These are phyloP conservation scores for Candida glucosophila DNA, from an alignment of 1,139 yeast species.

Conservation along the genomic window DNA sequence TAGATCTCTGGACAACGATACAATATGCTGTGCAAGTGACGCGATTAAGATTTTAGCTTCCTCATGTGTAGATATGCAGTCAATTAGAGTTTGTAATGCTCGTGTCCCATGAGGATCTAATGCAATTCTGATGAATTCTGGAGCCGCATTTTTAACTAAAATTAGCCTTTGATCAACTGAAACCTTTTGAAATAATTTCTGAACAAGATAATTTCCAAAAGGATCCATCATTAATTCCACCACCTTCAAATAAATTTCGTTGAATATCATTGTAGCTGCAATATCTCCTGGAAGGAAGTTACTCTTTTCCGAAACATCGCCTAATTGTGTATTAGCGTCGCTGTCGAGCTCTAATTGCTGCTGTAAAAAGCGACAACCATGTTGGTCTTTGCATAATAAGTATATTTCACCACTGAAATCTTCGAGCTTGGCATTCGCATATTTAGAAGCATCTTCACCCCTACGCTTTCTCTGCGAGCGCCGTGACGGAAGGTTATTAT, in stretches of 20 bases:
- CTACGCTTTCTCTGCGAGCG: conserved; percentile 25
- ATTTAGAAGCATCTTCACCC: conserved; percentile 39
- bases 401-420: conserved; percentile 69
- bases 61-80: conserved; percentile 51
- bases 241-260: conserved; percentile 69
- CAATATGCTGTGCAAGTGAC: conserved; percentile 30
- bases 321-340: conserved; percentile 12
- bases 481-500: conserved; percentile 35
- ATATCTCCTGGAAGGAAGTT: conserved; percentile 9
- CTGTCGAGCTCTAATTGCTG: conserved; percentile 56
- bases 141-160: conserved; percentile 65
- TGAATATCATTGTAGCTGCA: conserved; percentile 61
- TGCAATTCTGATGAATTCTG: conserved; percentile 71
- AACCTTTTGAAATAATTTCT: conserved; percentile 76
- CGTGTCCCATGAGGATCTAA: conserved; percentile 50
- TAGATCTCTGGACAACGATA: conserved; percentile 35
- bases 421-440: conserved; percentile 49
- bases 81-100: conserved; percentile 51
- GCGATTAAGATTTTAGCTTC: conserved; percentile 37
- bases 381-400: conserved; percentile 83
- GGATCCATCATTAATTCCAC: conserved; percentile 92
- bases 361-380: conserved; percentile 90
- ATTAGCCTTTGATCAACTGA: conserved; percentile 60
- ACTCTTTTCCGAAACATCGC: conserved; percentile 3
- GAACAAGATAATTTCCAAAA: conserved; percentile 90